Evolutionary conservation across 2,329 filamentous ascomycete genomes (phyloP).

Genomic region (Claviceps fusiformis): DNA sequence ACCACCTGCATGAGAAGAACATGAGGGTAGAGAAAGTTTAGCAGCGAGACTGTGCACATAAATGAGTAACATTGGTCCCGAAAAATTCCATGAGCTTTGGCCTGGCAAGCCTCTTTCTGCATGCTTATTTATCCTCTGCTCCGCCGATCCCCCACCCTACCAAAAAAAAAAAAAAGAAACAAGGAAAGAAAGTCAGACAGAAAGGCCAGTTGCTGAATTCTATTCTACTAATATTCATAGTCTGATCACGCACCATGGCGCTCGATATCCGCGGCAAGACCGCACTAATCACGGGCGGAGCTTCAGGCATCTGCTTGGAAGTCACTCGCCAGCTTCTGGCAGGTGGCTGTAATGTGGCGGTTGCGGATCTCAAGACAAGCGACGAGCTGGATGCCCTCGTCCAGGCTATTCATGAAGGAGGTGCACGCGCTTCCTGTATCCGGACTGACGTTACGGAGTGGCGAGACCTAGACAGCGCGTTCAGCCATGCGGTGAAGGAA

Average conservation of each 20-base stretch:
- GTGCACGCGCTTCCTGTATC: conserved; percentile 18
- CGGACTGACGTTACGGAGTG: conserved; percentile 24
- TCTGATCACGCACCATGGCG: not conserved
- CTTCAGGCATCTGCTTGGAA: conserved; percentile 19
- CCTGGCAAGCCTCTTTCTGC: too few species aligned
- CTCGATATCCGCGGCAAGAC: conserved; percentile 7
- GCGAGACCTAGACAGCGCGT: conserved; percentile 16
- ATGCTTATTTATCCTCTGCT: too few species aligned
- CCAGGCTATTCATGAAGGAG: not conserved
- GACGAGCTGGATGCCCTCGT: conserved; percentile 14
- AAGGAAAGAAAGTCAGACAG: too few species aligned
- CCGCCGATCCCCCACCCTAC: too few species aligned
- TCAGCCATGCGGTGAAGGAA: conserved; percentile 12
- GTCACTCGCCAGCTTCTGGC: conserved; percentile 21
- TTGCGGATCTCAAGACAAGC: conserved; percentile 22
- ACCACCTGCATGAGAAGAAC: too few species aligned
- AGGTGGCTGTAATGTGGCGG: conserved; percentile 21
- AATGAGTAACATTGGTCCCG: too few species aligned
- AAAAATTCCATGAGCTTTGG: too few species aligned
- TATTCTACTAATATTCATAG: too few species aligned
- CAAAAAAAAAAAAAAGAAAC: too few species aligned
- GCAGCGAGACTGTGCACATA: too few species aligned
- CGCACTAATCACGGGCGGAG: conserved; percentile 5
- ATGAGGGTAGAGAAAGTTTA: too few species aligned
- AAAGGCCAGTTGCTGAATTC: too few species aligned